Base-by-base conservation (phyloP, 1,284 basidiomycete species). In the Porodaedalea pini region DNA sequence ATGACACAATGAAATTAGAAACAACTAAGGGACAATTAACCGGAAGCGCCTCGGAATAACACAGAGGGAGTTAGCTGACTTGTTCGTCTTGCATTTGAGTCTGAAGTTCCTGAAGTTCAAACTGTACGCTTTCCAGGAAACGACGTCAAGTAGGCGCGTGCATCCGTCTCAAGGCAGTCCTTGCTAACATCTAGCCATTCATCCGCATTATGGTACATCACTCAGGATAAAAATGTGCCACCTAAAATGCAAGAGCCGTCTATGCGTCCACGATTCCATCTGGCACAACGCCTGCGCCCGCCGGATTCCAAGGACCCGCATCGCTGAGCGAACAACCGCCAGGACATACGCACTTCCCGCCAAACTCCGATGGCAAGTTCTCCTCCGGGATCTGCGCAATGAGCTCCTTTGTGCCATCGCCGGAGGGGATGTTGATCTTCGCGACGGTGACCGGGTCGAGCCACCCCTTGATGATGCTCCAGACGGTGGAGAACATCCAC, bases 381-480 rank as follows among this genome's bases (percentile, higher is more conserved):
- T 92, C 88, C 15, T 74, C 75, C 3, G 88, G 83, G 68, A 98
- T 94, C 78, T 96, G 92, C 62, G 81, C 73, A 62, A 90, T 70
- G 56, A 97, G 73, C 70, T 81, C 81, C 13, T 86, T 82, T 73
- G 80, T 79, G 69, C 91, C 89, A 65, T 73, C 75, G 52, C 66
- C 68, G 50, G 76, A 73, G 51, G 95, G 71, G 68, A 98, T 94
- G 65, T 86, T 81, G 70, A 97, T 94, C 82, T 98, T 98, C 64
- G 82, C 80, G 50, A 94, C 93, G 21, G 95, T 98, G 36, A 95
- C 95, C 65, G 90, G 88, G 75, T 98, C 96, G 65, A 99, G 79
- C 93, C 93, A 98, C 6, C 84, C 86, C 77, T 94, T 97, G 77
- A 98, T 84, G 65, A 94, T 75, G 25, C 34, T 61, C 96, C 96